Evolutionary conservation across 306 rosid genomes (phyloP), one percentile per base, ranked within the genome.

Genomic region (Carpinus fangiana): DNA sequence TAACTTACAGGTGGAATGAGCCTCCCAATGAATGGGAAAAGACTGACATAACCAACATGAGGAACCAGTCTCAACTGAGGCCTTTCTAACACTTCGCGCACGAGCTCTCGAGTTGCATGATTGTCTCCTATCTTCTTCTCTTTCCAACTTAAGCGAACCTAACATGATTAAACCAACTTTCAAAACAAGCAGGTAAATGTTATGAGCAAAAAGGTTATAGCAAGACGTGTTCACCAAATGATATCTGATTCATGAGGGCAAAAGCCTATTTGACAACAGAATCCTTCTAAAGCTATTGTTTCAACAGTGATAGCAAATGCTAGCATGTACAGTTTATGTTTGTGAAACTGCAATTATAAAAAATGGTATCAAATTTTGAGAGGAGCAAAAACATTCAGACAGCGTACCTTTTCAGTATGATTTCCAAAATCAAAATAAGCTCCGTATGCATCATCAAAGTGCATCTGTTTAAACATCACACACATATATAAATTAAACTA

Each of bases 361-460:
- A 4, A 12, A 79, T 47, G 61, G 51, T 56, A 46, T 74, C 55
- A 23, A n/a, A 18, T 1, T 26, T 55, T 70, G 70, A 71, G 41
- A 50, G 55, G 43, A 61, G 12, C 6, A 74, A 41, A 54, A 67
- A 80, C 31, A 31, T 21, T 52, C 23, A 47, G n/a, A 48, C 17
- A 50, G 71, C 53, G 18, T 90, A 95, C 99, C 98, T 92, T 95
- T 78, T 95, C 99, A 3, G 99, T 91, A 85, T 95, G 98, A 85
- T 87, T 90, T 77, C 98, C 97, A 55, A 90, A 95, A 86, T 95
- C 98, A 81, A 92, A 86, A 82, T 92, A 95, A 73, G 98, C 90
- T 78, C 94, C 98, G 68, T 86, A 75, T 10, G 84, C 82, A 47
- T 81, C 74, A 78, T 92, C 97, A 65, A 91, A 89, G 83, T 95